Percentiles rank a stretch among this genome's conserved stretches.
phyloP scores from a whole-genome alignment of 352 stramenopile genomes.

The Pythium phragmitis region DNA sequence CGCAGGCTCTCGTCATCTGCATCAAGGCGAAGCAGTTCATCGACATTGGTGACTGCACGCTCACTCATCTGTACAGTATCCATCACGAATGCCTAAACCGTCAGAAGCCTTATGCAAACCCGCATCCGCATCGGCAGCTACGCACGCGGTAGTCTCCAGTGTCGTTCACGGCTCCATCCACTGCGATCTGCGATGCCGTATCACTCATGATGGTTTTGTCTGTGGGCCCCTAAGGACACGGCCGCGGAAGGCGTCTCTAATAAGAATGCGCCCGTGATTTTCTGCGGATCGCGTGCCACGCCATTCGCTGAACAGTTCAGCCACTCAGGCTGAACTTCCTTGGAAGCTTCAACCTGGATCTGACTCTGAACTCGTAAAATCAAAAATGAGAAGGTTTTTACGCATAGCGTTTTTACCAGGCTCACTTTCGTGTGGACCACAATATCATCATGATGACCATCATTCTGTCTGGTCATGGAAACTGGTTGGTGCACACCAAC shows the following conservation, averaged over 20 bases:
- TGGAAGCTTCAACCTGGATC: slow-evolving; percentile 10
- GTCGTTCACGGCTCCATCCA: slow-evolving; percentile 11
- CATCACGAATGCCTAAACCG: not conserved
- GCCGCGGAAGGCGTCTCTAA: not conserved
- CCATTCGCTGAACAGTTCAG: slow-evolving; percentile 1
- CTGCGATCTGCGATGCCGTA: slow-evolving; percentile 27
- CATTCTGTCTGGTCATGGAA: slow-evolving; percentile 2
- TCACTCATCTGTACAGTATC: slow-evolving; percentile 51
- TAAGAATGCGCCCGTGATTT: not conserved
- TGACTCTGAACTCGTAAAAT: slow-evolving; percentile 3
- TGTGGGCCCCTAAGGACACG: not conserved
- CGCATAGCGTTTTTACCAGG: not conserved
- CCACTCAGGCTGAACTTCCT: not conserved
- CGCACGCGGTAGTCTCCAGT: slow-evolving; percentile 46
- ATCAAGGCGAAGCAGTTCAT: slow-evolving; percentile 75
- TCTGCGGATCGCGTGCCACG: not conserved
- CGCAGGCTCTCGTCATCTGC: slow-evolving; percentile 80
- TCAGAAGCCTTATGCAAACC: not conserved
- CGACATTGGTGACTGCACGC: slow-evolving; percentile 55
- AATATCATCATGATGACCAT: slow-evolving; percentile 11
- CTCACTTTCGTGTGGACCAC: slow-evolving; percentile 17
- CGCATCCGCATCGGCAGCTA: not conserved
- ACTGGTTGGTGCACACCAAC: slow-evolving; percentile 29
- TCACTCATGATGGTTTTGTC: slow-evolving; percentile 31
- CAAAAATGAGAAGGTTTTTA: not conserved